Conservation (phyloP, 805 yeast species). For the Wickerhamomyces sydowiorum region DNA sequence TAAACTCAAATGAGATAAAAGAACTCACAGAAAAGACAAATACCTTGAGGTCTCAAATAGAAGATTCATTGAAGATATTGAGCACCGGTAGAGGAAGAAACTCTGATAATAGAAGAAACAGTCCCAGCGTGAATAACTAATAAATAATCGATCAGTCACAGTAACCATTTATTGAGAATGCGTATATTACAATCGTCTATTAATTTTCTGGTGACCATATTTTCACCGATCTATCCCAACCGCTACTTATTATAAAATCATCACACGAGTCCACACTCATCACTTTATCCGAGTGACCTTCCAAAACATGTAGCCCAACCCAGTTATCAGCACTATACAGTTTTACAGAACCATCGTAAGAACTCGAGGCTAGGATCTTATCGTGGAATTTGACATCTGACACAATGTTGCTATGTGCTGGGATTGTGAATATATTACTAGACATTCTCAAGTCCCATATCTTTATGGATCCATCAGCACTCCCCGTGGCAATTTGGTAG, state of each 20-base stretch:
- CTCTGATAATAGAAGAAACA: constrained; percentile 12
- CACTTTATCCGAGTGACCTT: constrained; percentile 61
- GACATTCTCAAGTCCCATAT: constrained; percentile 80
- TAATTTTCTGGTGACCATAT: constrained; percentile 40
- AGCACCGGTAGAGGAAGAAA: constrained; percentile 13
- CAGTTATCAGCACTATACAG: constrained; percentile 69
- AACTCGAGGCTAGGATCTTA: constrained; percentile 46
- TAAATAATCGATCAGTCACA: too few relatives aligned
- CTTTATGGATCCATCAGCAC: constrained; percentile 74
- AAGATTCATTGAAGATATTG: constrained; percentile 15
- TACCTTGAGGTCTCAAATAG: constrained; percentile 11
- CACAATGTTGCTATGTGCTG: constrained; percentile 71
- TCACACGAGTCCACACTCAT: constrained; percentile 61
- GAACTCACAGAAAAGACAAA: constrained; percentile 6
- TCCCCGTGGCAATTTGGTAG: constrained; percentile 69
- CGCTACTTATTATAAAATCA: constrained; percentile 48
- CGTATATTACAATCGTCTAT: constrained; percentile 7
- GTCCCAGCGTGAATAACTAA: constrained; percentile 17
- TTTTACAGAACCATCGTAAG: constrained; percentile 68
- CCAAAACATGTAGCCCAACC: constrained; percentile 46
- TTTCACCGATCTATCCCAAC: constrained; percentile 83
- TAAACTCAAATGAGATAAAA: constrained; percentile 11
- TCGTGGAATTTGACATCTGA: constrained; percentile 52
- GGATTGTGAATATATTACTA: constrained; percentile 39
- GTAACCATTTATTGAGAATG: too few relatives aligned